Evolutionary conservation across 495 filamentous ascomycete species (phyloP).

Genomic region (Hyphodiscus hymeniophilus): DNA sequence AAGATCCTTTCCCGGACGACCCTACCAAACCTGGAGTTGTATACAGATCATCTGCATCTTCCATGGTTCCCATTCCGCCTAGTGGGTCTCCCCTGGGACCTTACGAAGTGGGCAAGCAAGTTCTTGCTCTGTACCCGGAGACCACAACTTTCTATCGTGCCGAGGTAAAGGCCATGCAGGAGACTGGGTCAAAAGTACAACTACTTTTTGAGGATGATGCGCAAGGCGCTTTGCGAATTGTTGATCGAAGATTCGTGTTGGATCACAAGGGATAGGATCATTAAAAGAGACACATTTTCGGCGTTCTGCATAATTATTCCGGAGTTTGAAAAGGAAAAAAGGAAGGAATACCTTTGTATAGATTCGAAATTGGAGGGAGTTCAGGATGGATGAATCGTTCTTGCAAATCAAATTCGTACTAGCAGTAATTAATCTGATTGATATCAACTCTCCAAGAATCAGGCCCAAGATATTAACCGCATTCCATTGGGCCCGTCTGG

Average conservation of each 20-base stretch:
- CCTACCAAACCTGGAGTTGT: conserved; percentile 52
- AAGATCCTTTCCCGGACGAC: conserved; percentile 85
- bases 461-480: too few relatives aligned
- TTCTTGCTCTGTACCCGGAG: conserved; percentile 77
- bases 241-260: conserved; percentile 70
- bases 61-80: conserved; percentile 76
- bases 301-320: not conserved
- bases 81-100: conserved; percentile 48
- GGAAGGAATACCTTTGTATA: too few relatives aligned
- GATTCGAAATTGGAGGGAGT: too few relatives aligned
- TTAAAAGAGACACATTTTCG: not conserved
- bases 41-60: conserved; percentile 69
- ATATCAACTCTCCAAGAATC: too few relatives aligned
- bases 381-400: too few relatives aligned
- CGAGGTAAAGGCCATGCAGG: conserved; percentile 72
- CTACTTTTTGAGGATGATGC: conserved; percentile 85
- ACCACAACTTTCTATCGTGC: conserved; percentile 98
- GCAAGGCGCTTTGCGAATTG: conserved; percentile 68
- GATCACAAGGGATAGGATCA: conserved; percentile 42
- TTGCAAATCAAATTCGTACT: too few relatives aligned
- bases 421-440: too few relatives aligned
- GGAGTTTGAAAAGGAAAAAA: not conserved
- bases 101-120: conserved; percentile 70
- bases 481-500: too few relatives aligned
- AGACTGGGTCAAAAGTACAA: conserved; percentile 37